Base-by-base conservation (phyloP, 192 early-diverging fungal genomes). In the Umbelopsis sp. region DNA sequence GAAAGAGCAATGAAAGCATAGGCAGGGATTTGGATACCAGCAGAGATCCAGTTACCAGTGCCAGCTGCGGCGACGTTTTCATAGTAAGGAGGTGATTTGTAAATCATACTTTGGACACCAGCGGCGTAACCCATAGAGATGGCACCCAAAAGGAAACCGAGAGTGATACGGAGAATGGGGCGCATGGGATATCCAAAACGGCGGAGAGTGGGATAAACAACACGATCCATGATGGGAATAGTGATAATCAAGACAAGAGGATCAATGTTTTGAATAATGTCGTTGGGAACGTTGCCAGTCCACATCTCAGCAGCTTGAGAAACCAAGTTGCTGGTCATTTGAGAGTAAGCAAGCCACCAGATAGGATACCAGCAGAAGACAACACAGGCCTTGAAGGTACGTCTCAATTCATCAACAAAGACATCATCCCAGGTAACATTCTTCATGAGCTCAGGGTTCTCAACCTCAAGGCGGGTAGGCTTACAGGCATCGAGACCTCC, bases 351-450 rank as follows among this genome's bases (percentile, higher is more conserved):
- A 44, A 90, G 82, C 92, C 90, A 93, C 81, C 86, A 93, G 71
- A 93, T 66, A 2, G 91, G 91, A 75, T 80, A 93, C 75, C 84
- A 88, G 44, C 84, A 74, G 75, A 91, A 91, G 47, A 93, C 85
- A 64, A 79, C 79, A 81, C 89, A 91, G 37, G 90, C 88, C 53
- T 84, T 78, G 41, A 91, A 66, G 1, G 86, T 80, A 37, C 80
- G 72, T 33, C 78, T 77, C 68, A 91, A 83, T 71, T 93, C 90
- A 55, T 89, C 87, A 49, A 93, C 83, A 67, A 93, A 93, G 53
- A 78, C 75, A 81, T 92, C 90, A 53, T 90, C 84, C 90, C 90
- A 93, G 55, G 78, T 84, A 23, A 84, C 61, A 4, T 66, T 48
- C 1, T 68, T 27, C 30, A 74, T 65, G 37, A 74, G 47, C 21